phyloP scores from a whole-genome alignment of 257 asterid genomes.

The Linaria vulgaris region DNA sequence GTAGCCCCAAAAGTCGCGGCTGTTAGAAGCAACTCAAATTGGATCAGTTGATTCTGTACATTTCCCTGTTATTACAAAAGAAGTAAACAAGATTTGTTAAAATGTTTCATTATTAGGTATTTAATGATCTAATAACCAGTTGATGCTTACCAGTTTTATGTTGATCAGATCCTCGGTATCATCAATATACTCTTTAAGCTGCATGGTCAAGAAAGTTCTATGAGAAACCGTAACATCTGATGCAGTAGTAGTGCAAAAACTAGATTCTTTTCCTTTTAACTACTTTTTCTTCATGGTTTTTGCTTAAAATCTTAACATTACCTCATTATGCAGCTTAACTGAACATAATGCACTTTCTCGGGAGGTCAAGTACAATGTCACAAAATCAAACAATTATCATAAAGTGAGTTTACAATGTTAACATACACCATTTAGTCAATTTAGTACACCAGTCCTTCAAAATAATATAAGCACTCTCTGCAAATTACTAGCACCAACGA shows the following conservation, averaged over 20 bases:
- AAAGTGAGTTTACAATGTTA: too few relatives aligned
- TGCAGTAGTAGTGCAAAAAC: conserved; percentile 1
- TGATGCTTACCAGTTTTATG: conserved; percentile 73
- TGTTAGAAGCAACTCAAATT: conserved; percentile 91
- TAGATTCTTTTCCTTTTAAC: neutral
- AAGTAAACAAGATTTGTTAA: neutral
- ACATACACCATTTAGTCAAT: too few relatives aligned
- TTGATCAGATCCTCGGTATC: conserved; percentile 98
- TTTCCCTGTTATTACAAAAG: conserved; percentile 61
- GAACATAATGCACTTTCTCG: neutral
- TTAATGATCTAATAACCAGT: neutral
- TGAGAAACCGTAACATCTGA: conserved; percentile 15
- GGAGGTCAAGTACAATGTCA: neutral
- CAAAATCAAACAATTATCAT: too few relatives aligned
- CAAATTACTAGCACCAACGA: too few relatives aligned
- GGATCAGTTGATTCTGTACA: conserved; percentile 93
- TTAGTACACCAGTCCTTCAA: too few relatives aligned
- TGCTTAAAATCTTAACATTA: neutral
- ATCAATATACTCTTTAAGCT: conserved; percentile 97
- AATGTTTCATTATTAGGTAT: conserved; percentile 7
- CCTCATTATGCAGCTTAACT: neutral
- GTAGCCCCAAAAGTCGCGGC: conserved; percentile 94
- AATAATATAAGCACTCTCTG: too few relatives aligned
- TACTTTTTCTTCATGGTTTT: neutral
- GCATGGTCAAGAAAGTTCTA: conserved; percentile 30